phyloP scores from a whole-genome alignment of 2,329 filamentous ascomycete genomes.

The Fusarium sp. region DNA sequence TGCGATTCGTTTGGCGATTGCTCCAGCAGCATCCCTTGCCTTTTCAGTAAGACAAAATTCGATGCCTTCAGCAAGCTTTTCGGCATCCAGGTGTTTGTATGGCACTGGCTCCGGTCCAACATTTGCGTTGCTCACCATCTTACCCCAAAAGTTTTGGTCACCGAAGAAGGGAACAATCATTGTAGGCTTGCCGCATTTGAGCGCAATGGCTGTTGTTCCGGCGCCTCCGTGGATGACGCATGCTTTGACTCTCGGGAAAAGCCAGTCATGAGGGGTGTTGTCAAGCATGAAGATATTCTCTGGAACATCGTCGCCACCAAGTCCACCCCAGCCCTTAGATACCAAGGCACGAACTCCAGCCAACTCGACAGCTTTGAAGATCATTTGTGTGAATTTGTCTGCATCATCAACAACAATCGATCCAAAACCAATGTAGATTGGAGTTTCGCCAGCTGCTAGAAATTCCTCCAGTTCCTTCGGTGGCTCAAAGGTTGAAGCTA shows the following conservation, averaged over 20 bases:
- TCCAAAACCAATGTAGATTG: conserved; percentile 80
- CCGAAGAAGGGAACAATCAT: conserved; percentile 85
- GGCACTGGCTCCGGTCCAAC: conserved; percentile 74
- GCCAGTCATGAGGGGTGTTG: conserved; percentile 80
- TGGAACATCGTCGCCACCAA: conserved; percentile 67
- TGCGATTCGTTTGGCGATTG: conserved; percentile 69
- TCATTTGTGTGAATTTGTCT: conserved; percentile 73
- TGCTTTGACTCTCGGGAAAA: conserved; percentile 72
- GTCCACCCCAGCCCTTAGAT: conserved; percentile 79
- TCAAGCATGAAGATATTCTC: conserved; percentile 77
- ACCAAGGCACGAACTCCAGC: conserved; percentile 76
- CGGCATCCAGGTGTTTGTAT: conserved; percentile 71
- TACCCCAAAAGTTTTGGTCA: conserved; percentile 82
- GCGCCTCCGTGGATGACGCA: conserved; percentile 82
- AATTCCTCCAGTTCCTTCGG: conserved; percentile 65
- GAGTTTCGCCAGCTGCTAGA: conserved; percentile 63
- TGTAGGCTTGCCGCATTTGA: conserved; percentile 76
- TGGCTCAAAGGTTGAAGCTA: conserved; percentile 69
- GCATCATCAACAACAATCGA: conserved; percentile 80
- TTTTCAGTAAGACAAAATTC: conserved; percentile 71
- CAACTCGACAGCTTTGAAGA: conserved; percentile 72
- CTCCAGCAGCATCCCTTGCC: conserved; percentile 64
- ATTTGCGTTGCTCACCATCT: conserved; percentile 70
- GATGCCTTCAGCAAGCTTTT: conserved; percentile 76
- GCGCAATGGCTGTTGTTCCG: conserved; percentile 77